Evolutionary conservation across 192 early-diverging fungal genomes (phyloP).

Genomic region (Linnemannia hyalina): DNA sequence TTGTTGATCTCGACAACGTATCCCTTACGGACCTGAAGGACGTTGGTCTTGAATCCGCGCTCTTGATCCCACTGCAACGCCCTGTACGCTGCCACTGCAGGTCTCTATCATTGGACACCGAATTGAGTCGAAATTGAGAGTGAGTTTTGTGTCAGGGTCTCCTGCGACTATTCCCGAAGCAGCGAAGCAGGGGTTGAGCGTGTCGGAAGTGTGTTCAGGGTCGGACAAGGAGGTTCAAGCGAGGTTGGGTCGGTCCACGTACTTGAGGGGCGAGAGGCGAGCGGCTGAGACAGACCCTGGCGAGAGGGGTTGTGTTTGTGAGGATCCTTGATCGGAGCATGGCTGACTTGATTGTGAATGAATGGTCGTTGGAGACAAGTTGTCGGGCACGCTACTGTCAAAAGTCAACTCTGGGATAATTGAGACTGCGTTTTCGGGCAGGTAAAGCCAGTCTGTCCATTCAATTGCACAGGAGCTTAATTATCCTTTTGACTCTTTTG

Average conservation of each 20-base stretch:
- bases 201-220: not conserved
- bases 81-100: not conserved
- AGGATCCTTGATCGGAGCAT: slow-evolving; percentile 9
- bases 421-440: too few species aligned
- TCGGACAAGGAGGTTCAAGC: not conserved
- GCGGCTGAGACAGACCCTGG: slow-evolving; percentile 2
- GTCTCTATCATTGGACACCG: slow-evolving; percentile 3
- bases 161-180: too few species aligned
- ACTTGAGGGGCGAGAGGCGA: slow-evolving; percentile 3
- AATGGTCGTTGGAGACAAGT: not conserved
- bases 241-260: not conserved
- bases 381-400: too few species aligned
- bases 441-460: too few species aligned
- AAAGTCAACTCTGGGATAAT: too few species aligned
- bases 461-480: too few species aligned
- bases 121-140: not conserved
- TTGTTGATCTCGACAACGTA: slow-evolving; percentile 78
- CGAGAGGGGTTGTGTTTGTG: not conserved
- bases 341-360: not conserved
- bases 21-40: slow-evolving; percentile 72
- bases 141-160: not conserved
- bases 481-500: too few species aligned
- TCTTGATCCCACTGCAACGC: slow-evolving; percentile 19
- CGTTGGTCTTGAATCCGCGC: slow-evolving; percentile 64
- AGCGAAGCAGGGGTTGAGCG: not conserved